These are phyloP conservation scores for Berkeleyomyces rouxiae DNA, from an alignment of 2,329 filamentous ascomycete genomes.

Conservation along the genomic window DNA sequence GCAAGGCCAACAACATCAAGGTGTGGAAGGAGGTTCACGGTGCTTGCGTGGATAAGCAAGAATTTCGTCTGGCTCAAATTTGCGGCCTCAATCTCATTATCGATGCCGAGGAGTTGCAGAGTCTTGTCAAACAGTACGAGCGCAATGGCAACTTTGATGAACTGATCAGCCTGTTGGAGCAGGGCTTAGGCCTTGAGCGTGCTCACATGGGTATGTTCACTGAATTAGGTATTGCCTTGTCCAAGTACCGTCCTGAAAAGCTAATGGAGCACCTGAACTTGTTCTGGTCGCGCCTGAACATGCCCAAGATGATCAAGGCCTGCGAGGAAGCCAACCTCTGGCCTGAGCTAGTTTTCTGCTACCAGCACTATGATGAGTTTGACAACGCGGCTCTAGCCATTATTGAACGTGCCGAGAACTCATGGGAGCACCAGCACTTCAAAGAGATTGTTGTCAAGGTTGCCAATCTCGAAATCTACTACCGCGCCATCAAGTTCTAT, in stretches of 20 bases:
- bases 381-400: slow-evolving; percentile 94
- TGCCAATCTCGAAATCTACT: slow-evolving; percentile 97
- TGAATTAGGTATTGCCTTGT: slow-evolving; percentile 74
- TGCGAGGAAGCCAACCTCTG: slow-evolving; percentile 91
- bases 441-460: slow-evolving; percentile 98
- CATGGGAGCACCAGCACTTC: slow-evolving; percentile 99
- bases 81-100: slow-evolving; percentile 97
- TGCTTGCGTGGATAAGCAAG: slow-evolving; percentile 92
- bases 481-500: slow-evolving; percentile 92
- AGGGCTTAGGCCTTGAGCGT: slow-evolving; percentile 80
- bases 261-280: slow-evolving; percentile 98
- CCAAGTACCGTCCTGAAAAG: slow-evolving; percentile 87
- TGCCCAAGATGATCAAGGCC: slow-evolving; percentile 87
- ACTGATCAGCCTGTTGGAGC: slow-evolving; percentile 84
- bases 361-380: slow-evolving; percentile 95
- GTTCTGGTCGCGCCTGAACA: slow-evolving; percentile 96
- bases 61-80: slow-evolving; percentile 96
- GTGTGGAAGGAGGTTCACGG: slow-evolving; percentile 98
- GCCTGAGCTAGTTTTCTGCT: slow-evolving; percentile 95
- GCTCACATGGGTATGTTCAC: slow-evolving; percentile 98
- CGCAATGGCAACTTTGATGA: slow-evolving; percentile 95
- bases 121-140: slow-evolving; percentile 93
- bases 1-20: slow-evolving; percentile 98
- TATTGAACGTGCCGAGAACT: slow-evolving; percentile 93
- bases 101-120: slow-evolving; percentile 85